Evolutionary conservation across 108 stramenopile genomes (phyloP).

Genomic region (Conticribra guillardii): DNA sequence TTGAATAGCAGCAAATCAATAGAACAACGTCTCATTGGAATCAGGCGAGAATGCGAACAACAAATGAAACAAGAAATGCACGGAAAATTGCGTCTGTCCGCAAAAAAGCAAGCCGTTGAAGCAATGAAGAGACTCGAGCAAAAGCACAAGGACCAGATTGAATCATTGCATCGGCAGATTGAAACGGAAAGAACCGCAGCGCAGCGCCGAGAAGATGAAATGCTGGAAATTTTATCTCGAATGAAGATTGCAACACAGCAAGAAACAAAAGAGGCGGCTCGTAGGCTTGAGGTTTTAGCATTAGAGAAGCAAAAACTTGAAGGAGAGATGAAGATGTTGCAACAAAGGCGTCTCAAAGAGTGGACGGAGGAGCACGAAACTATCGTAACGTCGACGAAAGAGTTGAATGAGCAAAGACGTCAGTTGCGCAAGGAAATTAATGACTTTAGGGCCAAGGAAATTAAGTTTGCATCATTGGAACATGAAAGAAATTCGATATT

Average conservation of each 20-base stretch:
- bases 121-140: conserved; percentile 19
- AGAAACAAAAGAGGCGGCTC: conserved; percentile 8
- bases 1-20: conserved; percentile 3
- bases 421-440: conserved; percentile 23
- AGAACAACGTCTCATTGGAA: conserved; percentile 26
- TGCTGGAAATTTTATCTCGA: conserved; percentile 11
- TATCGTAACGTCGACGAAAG: conserved; percentile 1
- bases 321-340: conserved; percentile 20
- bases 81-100: conserved; percentile 37
- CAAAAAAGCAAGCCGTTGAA: conserved; percentile 43
- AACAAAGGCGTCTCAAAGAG: conserved; percentile 26
- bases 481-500: conserved; percentile 18
- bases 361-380: conserved; percentile 23
- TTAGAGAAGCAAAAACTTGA: conserved; percentile 31
- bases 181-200: conserved; percentile 13
- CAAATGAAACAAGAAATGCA: conserved; percentile 42
- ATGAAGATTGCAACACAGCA: conserved; percentile 10
- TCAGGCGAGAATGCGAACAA: conserved; percentile 29
- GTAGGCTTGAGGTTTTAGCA: neutral
- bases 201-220: conserved; percentile 11
- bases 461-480: conserved; percentile 10
- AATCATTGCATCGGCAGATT: conserved; percentile 26
- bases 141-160: conserved; percentile 28
- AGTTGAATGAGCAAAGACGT: conserved; percentile 26
- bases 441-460: conserved; percentile 24